Evolutionary conservation across 1,284 basidiomycete species (phyloP).

Genomic region (Tilletiaria anomala): DNA sequence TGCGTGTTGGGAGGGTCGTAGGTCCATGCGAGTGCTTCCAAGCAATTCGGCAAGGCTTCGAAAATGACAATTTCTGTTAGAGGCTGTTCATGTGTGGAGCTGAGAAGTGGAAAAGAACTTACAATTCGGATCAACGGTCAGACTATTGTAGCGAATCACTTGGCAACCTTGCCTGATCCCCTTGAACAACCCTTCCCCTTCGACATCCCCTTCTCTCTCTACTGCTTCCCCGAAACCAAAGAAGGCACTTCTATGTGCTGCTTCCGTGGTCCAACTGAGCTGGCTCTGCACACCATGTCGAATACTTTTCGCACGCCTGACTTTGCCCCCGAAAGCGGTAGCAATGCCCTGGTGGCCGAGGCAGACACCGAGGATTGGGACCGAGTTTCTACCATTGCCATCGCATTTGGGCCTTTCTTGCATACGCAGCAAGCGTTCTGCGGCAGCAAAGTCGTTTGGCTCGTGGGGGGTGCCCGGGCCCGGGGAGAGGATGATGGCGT

Average conservation of each 20-base stretch:
- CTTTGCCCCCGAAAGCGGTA: constrained; percentile 55
- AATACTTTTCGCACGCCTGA: constrained; percentile 13
- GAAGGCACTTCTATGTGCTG: too few species aligned
- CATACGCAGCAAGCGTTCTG: constrained; percentile 15
- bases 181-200: constrained; percentile 49
- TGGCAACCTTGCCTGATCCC: constrained; percentile 47
- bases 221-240: too few species aligned
- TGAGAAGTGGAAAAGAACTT: too few species aligned
- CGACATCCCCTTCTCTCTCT: background rate
- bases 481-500: constrained; percentile 33
- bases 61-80: too few species aligned
- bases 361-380: constrained; percentile 76
- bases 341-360: constrained; percentile 82
- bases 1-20: too few species aligned
- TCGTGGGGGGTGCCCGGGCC: constrained; percentile 29
- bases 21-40: too few species aligned
- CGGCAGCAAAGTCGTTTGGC: constrained; percentile 25
- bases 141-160: constrained; percentile 65
- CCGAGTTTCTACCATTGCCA: background rate
- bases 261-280: constrained; percentile 9
- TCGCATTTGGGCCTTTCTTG: background rate
- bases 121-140: constrained; percentile 45
- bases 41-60: too few species aligned
- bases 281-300: constrained; percentile 22
- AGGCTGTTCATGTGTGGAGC: too few species aligned